These are phyloP conservation scores for Poa pratensis DNA, from an alignment of 176 grass and related monocot species.

Conservation along the genomic window DNA sequence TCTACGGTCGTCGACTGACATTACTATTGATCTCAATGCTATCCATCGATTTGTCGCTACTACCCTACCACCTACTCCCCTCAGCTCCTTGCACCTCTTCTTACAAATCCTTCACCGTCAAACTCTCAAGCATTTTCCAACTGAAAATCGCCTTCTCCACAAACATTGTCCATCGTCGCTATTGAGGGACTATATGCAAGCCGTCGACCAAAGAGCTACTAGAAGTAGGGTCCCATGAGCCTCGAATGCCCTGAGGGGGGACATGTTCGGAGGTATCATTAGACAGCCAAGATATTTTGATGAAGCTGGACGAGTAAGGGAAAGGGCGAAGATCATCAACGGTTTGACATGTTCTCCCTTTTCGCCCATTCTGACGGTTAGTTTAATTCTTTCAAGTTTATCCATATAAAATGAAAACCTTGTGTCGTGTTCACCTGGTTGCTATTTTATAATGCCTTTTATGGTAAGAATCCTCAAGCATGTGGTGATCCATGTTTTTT, in stretches of 20 bases:
- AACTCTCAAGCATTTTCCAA: background rate
- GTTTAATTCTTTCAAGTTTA: background rate
- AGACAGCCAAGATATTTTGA: background rate
- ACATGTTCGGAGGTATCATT: background rate
- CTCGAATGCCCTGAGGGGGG: background rate
- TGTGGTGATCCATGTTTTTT: background rate
- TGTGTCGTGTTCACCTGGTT: background rate
- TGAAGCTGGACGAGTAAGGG: background rate
- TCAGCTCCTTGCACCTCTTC: background rate
- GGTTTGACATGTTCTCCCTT: background rate
- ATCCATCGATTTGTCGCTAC: background rate
- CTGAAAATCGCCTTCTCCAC: background rate
- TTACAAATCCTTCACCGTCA: background rate
- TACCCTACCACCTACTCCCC: background rate
- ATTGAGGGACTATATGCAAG: no score
- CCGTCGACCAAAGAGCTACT: no score
- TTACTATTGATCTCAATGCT: background rate
- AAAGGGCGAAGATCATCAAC: background rate
- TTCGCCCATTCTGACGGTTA: background rate
- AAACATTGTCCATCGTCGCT: background rate
- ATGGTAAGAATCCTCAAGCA: background rate
- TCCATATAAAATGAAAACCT: background rate
- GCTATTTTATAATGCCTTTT: background rate
- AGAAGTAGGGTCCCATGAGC: no score
- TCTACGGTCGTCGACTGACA: background rate